Evolutionary conservation across 768 basidiomycete species (phyloP).

Genomic region (Hygrophorus pudorinus): DNA sequence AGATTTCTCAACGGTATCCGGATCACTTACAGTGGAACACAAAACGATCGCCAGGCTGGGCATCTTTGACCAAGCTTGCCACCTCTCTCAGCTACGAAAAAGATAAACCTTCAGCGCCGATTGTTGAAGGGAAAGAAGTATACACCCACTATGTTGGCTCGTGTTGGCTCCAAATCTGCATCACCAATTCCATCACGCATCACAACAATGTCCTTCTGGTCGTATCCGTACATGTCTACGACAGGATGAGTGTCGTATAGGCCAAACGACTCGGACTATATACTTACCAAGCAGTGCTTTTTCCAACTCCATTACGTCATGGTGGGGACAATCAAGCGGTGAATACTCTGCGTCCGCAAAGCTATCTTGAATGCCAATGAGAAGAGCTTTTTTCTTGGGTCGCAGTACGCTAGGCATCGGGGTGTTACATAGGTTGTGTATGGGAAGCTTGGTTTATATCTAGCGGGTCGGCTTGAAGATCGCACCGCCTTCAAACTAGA

Average conservation of each 20-base stretch:
- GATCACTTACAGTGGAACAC: conserved; percentile 45
- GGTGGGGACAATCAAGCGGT: conserved; percentile 25
- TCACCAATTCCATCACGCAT: conserved; percentile 31
- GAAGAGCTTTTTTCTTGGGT: conserved; percentile 21
- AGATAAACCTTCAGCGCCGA: not conserved
- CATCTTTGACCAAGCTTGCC: conserved; percentile 30
- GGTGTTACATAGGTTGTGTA: too few species aligned
- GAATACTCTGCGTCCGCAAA: conserved; percentile 9
- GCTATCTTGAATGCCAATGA: conserved; percentile 27
- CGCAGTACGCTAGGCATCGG: too few species aligned
- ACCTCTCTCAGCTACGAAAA: conserved; percentile 33
- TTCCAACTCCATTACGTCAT: conserved; percentile 25
- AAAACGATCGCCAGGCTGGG: conserved; percentile 37
- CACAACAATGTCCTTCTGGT: conserved; percentile 27
- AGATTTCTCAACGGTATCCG: not conserved
- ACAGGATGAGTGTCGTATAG: not conserved
- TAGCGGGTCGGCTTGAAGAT: too few species aligned
- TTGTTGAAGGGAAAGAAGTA: not conserved
- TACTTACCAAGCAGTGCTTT: conserved; percentile 26
- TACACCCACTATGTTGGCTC: conserved; percentile 32
- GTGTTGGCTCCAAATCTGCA: conserved; percentile 27
- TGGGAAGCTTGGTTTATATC: too few species aligned
- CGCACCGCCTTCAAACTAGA: too few species aligned
- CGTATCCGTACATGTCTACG: conserved; percentile 29
- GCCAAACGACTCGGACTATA: not conserved